phyloP scores from a whole-genome alignment of 2,329 filamentous ascomycete species.

The Exserohilum turcica region DNA sequence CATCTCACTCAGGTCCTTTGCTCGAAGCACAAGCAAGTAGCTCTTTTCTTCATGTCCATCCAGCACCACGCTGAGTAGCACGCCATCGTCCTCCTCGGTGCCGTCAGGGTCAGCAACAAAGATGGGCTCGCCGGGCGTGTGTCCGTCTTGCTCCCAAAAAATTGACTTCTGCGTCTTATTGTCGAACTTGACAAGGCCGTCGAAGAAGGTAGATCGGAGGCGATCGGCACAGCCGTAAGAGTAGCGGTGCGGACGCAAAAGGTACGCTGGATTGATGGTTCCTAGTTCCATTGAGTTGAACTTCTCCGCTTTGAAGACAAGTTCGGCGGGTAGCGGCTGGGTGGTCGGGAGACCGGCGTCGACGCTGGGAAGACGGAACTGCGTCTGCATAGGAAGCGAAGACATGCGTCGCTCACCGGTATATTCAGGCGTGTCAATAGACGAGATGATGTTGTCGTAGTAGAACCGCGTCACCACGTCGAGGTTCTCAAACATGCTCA shows the following conservation, averaged over 20 bases:
- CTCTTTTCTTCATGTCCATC: constrained; percentile 64
- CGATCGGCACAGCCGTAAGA: constrained; percentile 64
- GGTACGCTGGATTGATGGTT: constrained; percentile 65
- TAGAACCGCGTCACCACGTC: constrained; percentile 71
- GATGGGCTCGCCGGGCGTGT: constrained; percentile 72
- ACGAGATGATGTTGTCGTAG: constrained; percentile 54
- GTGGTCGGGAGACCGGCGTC: constrained; percentile 38
- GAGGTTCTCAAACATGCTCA: constrained; percentile 66
- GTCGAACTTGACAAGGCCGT: constrained; percentile 70
- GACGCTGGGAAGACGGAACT: constrained; percentile 38
- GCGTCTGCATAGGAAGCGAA: constrained; percentile 34
- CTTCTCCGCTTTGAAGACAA: constrained; percentile 41
- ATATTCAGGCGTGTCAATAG: constrained; percentile 18
- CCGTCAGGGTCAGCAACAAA: constrained; percentile 63
- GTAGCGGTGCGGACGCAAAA: constrained; percentile 62
- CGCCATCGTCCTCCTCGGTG: constrained; percentile 65
- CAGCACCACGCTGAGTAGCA: constrained; percentile 66
- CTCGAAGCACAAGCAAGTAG: constrained; percentile 70
- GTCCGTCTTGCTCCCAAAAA: constrained; percentile 64
- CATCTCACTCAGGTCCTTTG: constrained; percentile 65
- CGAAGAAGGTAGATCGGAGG: constrained; percentile 64
- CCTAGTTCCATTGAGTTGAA: constrained; percentile 64
- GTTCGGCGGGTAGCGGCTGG: constrained; percentile 12
- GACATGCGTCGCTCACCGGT: constrained; percentile 32
- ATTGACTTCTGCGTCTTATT: constrained; percentile 57